phyloP scores from a whole-genome alignment of 1,139 yeast genomes.

The Saccharomycopsis hybrid region DNA sequence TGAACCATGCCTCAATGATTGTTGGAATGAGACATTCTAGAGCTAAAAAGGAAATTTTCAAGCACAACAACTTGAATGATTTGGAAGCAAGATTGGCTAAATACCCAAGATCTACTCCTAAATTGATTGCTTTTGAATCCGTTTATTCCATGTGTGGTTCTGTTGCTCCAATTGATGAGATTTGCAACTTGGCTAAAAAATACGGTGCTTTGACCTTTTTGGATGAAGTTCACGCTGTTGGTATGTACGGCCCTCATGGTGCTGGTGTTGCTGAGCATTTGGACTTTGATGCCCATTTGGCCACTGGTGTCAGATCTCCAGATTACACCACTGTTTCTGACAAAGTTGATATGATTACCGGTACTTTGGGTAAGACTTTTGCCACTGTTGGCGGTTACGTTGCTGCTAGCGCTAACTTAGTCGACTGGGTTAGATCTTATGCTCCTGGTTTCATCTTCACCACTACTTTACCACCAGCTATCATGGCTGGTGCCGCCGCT shows the following conservation, averaged over 20 bases:
- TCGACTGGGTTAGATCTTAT: slow-evolving; percentile 93
- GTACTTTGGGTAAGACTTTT: slow-evolving; percentile 94
- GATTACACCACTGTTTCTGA: slow-evolving; percentile 60
- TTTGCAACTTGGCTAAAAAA: slow-evolving; percentile 94
- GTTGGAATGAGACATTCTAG: slow-evolving; percentile 90
- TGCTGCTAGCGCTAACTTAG: slow-evolving; percentile 76
- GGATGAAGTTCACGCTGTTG: slow-evolving; percentile 98
- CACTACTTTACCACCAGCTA: slow-evolving; percentile 93
- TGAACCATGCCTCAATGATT: slow-evolving; percentile 97
- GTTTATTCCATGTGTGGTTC: slow-evolving; percentile 99
- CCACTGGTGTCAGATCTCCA: slow-evolving; percentile 56
- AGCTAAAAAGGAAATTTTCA: slow-evolving; percentile 81
- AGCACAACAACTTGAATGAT: slow-evolving; percentile 81
- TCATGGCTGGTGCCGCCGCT: slow-evolving; percentile 90
- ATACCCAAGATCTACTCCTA: slow-evolving; percentile 82
- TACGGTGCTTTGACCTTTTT: slow-evolving; percentile 95
- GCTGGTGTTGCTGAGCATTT: slow-evolving; percentile 99
- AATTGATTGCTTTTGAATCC: slow-evolving; percentile 92
- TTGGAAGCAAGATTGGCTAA: slow-evolving; percentile 70
- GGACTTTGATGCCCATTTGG: slow-evolving; percentile 75
- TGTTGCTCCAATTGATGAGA: slow-evolving; percentile 84
- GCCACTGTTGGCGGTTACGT: slow-evolving; percentile 98
- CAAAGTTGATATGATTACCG: slow-evolving; percentile 92
- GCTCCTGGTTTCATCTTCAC: slow-evolving; percentile 98
- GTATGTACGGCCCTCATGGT: slow-evolving; percentile 98